These are phyloP conservation scores for Wallacemonas sp. DNA, from an alignment of 208 protist genomes.

Conservation along the genomic window DNA sequence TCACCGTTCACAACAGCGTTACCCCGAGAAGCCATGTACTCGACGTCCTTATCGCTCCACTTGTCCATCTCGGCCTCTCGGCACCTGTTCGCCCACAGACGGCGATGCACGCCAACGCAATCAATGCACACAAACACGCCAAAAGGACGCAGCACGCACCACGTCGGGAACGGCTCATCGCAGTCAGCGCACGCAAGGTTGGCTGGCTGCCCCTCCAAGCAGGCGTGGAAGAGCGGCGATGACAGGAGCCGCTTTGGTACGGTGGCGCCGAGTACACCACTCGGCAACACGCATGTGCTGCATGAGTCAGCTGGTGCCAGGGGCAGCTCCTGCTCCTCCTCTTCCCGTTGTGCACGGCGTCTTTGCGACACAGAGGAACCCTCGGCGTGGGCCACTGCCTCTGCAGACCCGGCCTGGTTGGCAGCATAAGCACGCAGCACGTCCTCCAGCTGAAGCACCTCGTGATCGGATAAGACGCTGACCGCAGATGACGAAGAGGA, in stretches of 20 bases:
- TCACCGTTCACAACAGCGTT: constrained; percentile 61
- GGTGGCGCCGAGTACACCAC: background rate
- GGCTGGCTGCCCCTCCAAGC: constrained; percentile 25
- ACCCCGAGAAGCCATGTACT: constrained; percentile 59
- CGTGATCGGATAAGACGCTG: constrained; percentile 52
- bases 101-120: constrained; percentile 75
- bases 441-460: constrained; percentile 60
- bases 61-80: constrained; percentile 63
- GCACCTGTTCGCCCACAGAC: constrained; percentile 72
- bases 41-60: constrained; percentile 50
- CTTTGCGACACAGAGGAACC: background rate
- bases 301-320: too few species aligned
- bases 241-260: constrained; percentile 27
- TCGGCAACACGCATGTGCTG: background rate
- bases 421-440: constrained; percentile 44
- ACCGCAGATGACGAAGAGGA: constrained; percentile 15
- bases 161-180: constrained; percentile 51
- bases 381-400: too few species aligned
- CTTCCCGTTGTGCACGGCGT: background rate
- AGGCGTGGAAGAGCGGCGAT: constrained; percentile 47
- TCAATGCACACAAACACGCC: constrained; percentile 77
- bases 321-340: constrained; percentile 16
- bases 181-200: constrained; percentile 73
- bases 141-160: constrained; percentile 67
- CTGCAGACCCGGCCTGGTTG: constrained; percentile 19